Conservation (phyloP, 257 asterid species). For the Nicotiana knightiana region DNA sequence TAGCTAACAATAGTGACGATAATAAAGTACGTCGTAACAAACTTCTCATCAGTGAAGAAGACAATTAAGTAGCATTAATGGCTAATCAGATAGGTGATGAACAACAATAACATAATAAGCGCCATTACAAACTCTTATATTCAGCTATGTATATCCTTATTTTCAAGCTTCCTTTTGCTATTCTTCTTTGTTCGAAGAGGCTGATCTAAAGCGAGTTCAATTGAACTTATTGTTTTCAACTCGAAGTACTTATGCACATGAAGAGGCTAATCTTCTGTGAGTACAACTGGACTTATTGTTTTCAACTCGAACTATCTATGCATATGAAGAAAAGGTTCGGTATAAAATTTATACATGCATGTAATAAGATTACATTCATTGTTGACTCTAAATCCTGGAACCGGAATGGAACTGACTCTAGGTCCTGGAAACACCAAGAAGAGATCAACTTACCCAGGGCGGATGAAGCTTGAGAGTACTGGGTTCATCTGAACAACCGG, state of each 20-base stretch:
- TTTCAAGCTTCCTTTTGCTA: neutral
- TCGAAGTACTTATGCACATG: neutral
- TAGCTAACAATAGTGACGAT: neutral
- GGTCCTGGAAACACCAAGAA: neutral
- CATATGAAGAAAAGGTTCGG: neutral
- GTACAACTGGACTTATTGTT: neutral
- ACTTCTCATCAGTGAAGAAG: constrained; percentile 16
- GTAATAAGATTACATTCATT: neutral
- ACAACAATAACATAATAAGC: neutral
- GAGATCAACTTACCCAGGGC: too few relatives aligned
- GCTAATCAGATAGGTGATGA: neutral
- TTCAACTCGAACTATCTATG: neutral
- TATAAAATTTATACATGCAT: neutral
- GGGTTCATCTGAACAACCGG: too few relatives aligned
- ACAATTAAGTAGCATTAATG: constrained; percentile 14
- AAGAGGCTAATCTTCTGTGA: neutral
- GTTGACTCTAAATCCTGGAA: too few relatives aligned
- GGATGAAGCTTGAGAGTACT: too few relatives aligned
- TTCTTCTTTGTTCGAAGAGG: neutral
- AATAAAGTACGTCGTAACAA: constrained; percentile 1
- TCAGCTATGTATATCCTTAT: neutral
- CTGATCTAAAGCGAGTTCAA: neutral
- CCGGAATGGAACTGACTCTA: too few relatives aligned
- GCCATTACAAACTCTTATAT: neutral
- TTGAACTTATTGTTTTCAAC: neutral